A percentile compares a stretch with the other conserved stretches of the same genome.
These are phyloP conservation scores for Beauveria sp. DNA, from an alignment of 2,329 filamentous ascomycete genomes.

Conservation along the genomic window DNA sequence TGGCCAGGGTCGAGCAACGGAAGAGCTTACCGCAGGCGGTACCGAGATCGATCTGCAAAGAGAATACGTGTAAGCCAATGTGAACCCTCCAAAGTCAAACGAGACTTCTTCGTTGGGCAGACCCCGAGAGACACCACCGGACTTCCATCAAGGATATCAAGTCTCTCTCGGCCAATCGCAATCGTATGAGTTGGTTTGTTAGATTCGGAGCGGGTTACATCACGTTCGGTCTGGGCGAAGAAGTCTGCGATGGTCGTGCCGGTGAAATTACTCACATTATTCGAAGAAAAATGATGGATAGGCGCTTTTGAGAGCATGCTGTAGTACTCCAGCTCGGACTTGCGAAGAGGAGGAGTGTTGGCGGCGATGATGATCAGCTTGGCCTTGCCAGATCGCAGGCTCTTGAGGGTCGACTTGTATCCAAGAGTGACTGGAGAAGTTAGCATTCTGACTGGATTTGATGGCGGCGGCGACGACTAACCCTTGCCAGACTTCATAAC, in stretches of 20 bases:
- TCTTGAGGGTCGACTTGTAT: conserved; percentile 58
- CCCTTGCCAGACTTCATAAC: conserved; percentile 67
- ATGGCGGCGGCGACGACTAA: conserved; percentile 34
- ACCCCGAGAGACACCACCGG: conserved; percentile 30
- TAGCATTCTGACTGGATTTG: conserved; percentile 7
- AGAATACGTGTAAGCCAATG: conserved; percentile 47
- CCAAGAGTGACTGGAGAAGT: conserved; percentile 30
- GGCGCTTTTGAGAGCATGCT: conserved; percentile 87
- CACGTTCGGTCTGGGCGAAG: conserved; percentile 15
- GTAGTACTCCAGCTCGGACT: conserved; percentile 96
- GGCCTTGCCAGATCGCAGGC: conserved; percentile 89
- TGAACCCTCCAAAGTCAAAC: conserved; percentile 81
- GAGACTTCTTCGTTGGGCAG: conserved; percentile 89
- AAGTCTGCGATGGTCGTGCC: conserved; percentile 19
- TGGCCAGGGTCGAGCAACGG: conserved; percentile 94
- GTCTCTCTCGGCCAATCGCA: conserved; percentile 9
- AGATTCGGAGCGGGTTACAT: conserved; percentile 11
- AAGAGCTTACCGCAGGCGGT: conserved; percentile 99
- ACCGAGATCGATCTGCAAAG: conserved; percentile 83
- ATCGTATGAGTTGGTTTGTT: conserved; percentile 6
- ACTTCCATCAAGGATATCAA: background rate
- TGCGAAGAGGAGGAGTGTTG: conserved; percentile 96
- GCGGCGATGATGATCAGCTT: conserved; percentile 92
- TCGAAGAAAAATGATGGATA: conserved; percentile 96
- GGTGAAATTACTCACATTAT: conserved; percentile 75